These are phyloP conservation scores for Caloboletus inedulis DNA, from an alignment of 1,284 basidiomycete species.

Conservation along the genomic window DNA sequence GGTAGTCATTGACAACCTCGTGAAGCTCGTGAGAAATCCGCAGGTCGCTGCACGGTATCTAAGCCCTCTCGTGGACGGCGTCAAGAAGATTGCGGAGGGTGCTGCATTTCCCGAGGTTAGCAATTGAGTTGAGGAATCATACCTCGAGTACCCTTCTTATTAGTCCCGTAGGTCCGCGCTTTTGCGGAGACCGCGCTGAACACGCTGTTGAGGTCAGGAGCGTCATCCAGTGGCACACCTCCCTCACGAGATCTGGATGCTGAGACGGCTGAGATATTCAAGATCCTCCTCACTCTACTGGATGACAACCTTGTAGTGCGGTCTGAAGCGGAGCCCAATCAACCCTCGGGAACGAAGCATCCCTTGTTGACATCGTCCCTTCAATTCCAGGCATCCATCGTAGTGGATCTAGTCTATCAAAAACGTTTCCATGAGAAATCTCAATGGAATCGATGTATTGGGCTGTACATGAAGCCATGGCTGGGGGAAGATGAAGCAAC, in stretches of 20 bases:
- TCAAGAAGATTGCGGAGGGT: conserved; percentile 85
- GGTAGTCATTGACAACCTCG: conserved; percentile 94
- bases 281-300: conserved; percentile 59
- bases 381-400: conserved; percentile 69
- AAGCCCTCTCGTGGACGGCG: conserved; percentile 86
- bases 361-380: conserved; percentile 52
- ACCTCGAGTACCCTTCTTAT: conserved; percentile 16
- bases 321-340: conserved; percentile 45
- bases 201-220: conserved; percentile 78
- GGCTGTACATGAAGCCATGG: conserved; percentile 71
- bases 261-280: conserved; percentile 56
- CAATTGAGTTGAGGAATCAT: conserved; percentile 15
- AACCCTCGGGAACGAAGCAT: conserved; percentile 45
- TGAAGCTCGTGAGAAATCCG: conserved; percentile 95
- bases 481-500: conserved; percentile 46
- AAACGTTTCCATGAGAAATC: conserved; percentile 62
- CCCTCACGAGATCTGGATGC: conserved; percentile 63
- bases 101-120: conserved; percentile 94
- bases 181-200: conserved; percentile 81
- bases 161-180: conserved; percentile 68
- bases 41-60: conserved; percentile 89
- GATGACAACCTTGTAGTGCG: conserved; percentile 47
- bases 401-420: conserved; percentile 74
- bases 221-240: conserved; percentile 66
- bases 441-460: conserved; percentile 75